Conservation (phyloP, 192 early-diverging fungal genomes). For the Glomus cerebriforme region DNA sequence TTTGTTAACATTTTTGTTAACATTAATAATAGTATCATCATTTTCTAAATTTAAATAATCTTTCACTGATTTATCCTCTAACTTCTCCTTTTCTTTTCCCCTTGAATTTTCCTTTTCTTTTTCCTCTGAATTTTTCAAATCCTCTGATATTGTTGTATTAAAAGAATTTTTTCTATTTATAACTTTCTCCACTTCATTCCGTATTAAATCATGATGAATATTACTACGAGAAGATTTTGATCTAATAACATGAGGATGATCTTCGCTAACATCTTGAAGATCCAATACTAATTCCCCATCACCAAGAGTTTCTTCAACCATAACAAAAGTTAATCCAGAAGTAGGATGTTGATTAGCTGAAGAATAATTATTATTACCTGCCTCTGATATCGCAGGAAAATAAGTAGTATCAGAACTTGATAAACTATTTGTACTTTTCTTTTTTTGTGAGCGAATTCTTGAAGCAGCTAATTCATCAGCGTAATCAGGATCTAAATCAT, state of each 20-base stretch:
- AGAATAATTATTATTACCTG: not conserved
- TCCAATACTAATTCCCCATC: conserved; percentile 8
- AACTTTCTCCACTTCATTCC: not conserved
- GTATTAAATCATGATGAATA: not conserved
- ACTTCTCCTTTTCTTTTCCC: too few species aligned
- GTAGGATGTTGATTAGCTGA: not conserved
- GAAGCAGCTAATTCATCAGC: conserved; percentile 28
- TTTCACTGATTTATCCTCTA: too few species aligned
- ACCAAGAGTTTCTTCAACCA: conserved; percentile 9
- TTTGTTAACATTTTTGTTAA: too few species aligned
- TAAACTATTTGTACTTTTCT: not conserved
- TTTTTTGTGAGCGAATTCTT: not conserved
- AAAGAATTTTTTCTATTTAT: not conserved
- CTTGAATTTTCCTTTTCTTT: too few species aligned
- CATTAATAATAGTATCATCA: too few species aligned
- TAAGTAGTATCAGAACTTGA: not conserved
- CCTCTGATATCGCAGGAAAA: not conserved
- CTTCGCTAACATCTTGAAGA: not conserved
- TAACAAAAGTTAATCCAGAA: conserved; percentile 7
- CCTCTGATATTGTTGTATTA: too few species aligned
- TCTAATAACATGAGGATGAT: not conserved
- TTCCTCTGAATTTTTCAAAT: too few species aligned
- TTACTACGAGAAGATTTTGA: not conserved
- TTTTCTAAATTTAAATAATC: too few species aligned
- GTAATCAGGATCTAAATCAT: conserved; percentile 31